A percentile compares a stretch with the other conserved stretches of the same genome.
Conservation (phyloP, 345 rosid species). For the Eutrema heterophyllum region DNA sequence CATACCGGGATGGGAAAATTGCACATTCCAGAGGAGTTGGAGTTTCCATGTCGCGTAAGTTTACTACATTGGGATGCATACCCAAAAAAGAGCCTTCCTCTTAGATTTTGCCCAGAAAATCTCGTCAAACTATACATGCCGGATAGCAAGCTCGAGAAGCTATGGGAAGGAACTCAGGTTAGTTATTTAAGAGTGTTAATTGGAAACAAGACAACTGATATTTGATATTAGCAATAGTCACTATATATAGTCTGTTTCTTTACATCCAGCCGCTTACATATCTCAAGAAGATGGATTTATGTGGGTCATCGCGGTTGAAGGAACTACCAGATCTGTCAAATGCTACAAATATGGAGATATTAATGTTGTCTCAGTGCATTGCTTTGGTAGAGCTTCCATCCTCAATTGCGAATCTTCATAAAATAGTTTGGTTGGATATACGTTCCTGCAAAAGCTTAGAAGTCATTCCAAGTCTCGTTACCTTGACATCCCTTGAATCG, state of each 20-base stretch:
- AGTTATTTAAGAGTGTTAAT: background rate
- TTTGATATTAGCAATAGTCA: too few relatives aligned
- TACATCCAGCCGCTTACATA: slow-evolving; percentile 7
- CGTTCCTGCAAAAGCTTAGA: background rate
- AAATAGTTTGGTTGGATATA: accelerated
- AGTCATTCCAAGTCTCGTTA: background rate
- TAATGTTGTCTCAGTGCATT: background rate
- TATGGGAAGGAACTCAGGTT: slow-evolving; percentile 6
- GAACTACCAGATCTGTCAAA: slow-evolving; percentile 2
- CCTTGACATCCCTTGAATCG: background rate
- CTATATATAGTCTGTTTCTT: background rate
- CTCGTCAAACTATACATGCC: background rate
- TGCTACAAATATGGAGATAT: slow-evolving; percentile 3
- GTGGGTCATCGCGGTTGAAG: background rate
- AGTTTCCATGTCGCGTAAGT: background rate
- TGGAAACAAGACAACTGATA: too few relatives aligned
- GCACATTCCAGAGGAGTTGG: background rate
- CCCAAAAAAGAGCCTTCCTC: slow-evolving; percentile 1
- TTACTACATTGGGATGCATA: slow-evolving; percentile 2
- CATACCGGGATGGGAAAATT: background rate
- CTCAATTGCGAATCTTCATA: background rate
- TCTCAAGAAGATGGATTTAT: slow-evolving; percentile 5
- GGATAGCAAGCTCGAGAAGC: background rate
- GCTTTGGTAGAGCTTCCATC: slow-evolving; percentile 1
- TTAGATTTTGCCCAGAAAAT: background rate